These are phyloP conservation scores for Dipteronia dyeriana DNA, from an alignment of 345 rosid species.

Conservation along the genomic window DNA sequence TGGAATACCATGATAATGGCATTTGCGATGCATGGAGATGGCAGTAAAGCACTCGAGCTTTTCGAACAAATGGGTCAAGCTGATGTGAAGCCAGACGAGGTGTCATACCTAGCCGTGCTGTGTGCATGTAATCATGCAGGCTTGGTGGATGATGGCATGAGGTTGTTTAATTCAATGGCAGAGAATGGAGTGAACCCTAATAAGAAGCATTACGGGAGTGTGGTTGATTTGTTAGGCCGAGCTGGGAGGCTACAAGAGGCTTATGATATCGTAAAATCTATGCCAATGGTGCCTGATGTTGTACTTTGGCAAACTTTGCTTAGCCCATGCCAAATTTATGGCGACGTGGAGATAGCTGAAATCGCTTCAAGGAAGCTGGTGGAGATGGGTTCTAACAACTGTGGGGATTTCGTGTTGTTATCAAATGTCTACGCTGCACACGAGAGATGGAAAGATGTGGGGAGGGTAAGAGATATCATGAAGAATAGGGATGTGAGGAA, in stretches of 20 bases:
- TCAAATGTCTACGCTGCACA: conserved; percentile 80
- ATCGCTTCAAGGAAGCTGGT: conserved; percentile 54
- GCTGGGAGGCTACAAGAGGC: conserved; percentile 78
- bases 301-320: conserved; percentile 88
- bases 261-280: conserved; percentile 56
- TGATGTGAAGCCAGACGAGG: conserved; percentile 58
- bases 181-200: conserved; percentile 51
- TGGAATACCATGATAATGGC: conserved; percentile 96
- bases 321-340: conserved; percentile 71
- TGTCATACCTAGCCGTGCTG: conserved; percentile 62
- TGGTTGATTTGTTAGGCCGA: conserved; percentile 82
- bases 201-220: conserved; percentile 75
- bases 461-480: conserved; percentile 75
- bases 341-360: conserved; percentile 78
- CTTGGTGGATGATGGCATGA: conserved; percentile 66
- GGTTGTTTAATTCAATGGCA: conserved; percentile 60
- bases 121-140: conserved; percentile 88
- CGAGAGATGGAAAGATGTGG: conserved; percentile 80
- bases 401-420: conserved; percentile 77
- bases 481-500: conserved; percentile 72
- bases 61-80: conserved; percentile 50
- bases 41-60: conserved; percentile 55
- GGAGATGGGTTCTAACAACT: conserved; percentile 71
- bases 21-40: conserved; percentile 82
- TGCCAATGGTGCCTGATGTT: conserved; percentile 64